Conservation (phyloP, 208 protist genomes). For the Leishmania major region DNA sequence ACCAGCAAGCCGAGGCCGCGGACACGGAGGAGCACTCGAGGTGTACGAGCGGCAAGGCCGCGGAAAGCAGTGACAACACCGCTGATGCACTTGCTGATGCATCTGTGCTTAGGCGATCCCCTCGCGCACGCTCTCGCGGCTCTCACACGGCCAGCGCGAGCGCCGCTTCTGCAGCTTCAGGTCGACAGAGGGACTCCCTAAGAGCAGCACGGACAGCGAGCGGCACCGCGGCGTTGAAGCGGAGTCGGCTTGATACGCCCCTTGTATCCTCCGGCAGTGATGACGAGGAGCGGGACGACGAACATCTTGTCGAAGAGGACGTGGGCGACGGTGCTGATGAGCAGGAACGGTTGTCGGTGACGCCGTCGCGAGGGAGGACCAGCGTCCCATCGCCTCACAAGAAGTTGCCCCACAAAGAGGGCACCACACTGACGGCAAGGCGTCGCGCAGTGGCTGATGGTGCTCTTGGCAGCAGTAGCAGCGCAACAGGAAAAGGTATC, state of each 20-base stretch:
- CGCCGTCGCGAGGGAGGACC: not conserved
- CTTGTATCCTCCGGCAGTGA: not conserved
- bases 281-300: not conserved
- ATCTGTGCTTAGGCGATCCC: not conserved
- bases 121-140: not conserved
- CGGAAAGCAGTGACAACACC: not conserved
- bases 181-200: not conserved
- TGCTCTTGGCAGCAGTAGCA: not conserved
- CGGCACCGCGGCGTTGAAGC: not conserved
- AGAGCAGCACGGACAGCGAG: not conserved
- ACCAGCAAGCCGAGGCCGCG: not conserved
- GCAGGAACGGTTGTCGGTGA: not conserved
- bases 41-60: slow-evolving; percentile 1
- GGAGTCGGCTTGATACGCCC: not conserved
- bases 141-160: not conserved
- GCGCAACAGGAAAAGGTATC: not conserved
- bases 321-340: not conserved
- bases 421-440: not conserved
- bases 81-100: not conserved
- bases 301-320: not conserved
- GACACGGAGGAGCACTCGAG: not conserved
- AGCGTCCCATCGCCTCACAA: not conserved
- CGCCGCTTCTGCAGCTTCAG: not conserved
- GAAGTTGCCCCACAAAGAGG: not conserved
- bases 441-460: not conserved